phyloP scores from a whole-genome alignment of 371 early-diverging fungal species.

The Mortierella sp. region DNA sequence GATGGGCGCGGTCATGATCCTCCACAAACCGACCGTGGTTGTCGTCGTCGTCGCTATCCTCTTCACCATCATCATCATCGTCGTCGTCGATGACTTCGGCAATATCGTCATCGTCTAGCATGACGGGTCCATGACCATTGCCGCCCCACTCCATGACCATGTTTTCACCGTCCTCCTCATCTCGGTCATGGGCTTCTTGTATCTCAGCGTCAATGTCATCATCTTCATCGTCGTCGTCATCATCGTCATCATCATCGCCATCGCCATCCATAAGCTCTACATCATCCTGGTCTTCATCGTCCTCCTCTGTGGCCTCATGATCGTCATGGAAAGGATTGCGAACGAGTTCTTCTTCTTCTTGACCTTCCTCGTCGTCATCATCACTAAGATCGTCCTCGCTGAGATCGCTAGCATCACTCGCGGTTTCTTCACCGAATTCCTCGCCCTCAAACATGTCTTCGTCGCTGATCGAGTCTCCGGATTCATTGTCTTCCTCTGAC shows the following conservation, averaged over 20 bases:
- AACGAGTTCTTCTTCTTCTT: constrained; percentile 70
- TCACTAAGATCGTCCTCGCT: constrained; percentile 75
- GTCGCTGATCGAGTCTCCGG: constrained; percentile 74
- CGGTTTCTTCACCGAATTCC: constrained; percentile 78
- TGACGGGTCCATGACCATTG: constrained; percentile 30
- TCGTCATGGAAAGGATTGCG: constrained; percentile 71
- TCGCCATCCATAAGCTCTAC: constrained; percentile 45
- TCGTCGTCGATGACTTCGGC: constrained; percentile 56
- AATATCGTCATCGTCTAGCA: constrained; percentile 45
- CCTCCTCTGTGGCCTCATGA: constrained; percentile 62
- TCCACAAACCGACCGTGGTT: not conserved
- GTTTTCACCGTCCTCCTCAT: constrained; percentile 34
- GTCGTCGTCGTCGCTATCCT: not conserved
- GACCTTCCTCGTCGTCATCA: constrained; percentile 70
- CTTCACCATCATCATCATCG: constrained; percentile 40
- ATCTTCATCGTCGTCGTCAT: constrained; percentile 69
- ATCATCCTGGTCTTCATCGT: constrained; percentile 18
- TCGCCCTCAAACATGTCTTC: constrained; percentile 77
- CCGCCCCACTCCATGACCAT: constrained; percentile 57
- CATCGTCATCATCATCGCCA: constrained; percentile 67
- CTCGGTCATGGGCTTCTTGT: constrained; percentile 51
- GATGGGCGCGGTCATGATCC: constrained; percentile 52
- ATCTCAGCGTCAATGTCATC: constrained; percentile 57
- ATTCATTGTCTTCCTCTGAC: constrained; percentile 76
- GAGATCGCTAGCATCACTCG: constrained; percentile 78